Evolutionary conservation across 1,284 basidiomycete genomes (phyloP).

Genomic region (Anthracocystis panici-leucophaei): DNA sequence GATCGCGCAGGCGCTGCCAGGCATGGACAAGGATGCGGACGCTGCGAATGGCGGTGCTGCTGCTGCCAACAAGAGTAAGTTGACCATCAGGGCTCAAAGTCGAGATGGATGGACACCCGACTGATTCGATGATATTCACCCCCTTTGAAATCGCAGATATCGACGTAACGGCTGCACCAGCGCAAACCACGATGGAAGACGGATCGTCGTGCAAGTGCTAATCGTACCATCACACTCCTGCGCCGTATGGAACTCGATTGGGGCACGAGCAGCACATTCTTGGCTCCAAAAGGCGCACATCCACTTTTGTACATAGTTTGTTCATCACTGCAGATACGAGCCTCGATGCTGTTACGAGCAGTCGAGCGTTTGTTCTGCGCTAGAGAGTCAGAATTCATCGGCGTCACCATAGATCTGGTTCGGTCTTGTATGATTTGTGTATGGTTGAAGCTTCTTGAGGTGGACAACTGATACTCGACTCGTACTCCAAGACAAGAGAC

Average conservation of each 20-base stretch:
- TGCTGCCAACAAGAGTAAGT: constrained; percentile 53
- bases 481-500: too few relatives aligned
- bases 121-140: background rate
- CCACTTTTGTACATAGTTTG: too few relatives aligned
- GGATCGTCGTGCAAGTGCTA: constrained; percentile 58
- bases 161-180: constrained; percentile 57
- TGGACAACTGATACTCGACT: background rate
- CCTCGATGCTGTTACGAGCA: too few relatives aligned
- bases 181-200: constrained; percentile 56
- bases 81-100: too few relatives aligned
- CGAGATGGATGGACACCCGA: background rate
- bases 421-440: too few relatives aligned
- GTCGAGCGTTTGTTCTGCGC: too few relatives aligned
- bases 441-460: too few relatives aligned
- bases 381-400: too few relatives aligned
- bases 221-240: background rate
- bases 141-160: constrained; percentile 29
- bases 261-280: background rate
- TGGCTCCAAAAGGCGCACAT: background rate
- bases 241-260: background rate
- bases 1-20: constrained; percentile 97
- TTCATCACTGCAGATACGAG: too few relatives aligned
- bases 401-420: too few relatives aligned
- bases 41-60: constrained; percentile 71
- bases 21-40: constrained; percentile 84